Percentiles rank a stretch among this genome's conserved stretches.
These are phyloP conservation scores for Thermothielavioides terrestris DNA, from an alignment of 495 filamentous ascomycete species.

Conservation along the genomic window DNA sequence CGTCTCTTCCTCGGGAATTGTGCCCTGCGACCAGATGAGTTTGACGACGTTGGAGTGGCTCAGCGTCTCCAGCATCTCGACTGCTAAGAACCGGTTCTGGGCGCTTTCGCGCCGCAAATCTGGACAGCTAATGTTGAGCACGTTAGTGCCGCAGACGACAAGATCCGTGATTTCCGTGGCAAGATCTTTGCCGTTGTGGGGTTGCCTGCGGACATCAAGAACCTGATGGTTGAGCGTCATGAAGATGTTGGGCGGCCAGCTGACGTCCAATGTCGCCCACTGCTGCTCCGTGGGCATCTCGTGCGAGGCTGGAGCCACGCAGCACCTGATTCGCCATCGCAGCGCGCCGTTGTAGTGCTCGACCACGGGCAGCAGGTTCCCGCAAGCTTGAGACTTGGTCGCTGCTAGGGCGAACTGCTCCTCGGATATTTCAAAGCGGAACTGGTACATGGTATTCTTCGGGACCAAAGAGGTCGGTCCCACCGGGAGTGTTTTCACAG, in stretches of 20 bases:
- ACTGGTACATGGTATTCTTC: conserved; percentile 20
- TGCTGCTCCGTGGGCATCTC: conserved; percentile 25
- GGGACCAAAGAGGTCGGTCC: conserved; percentile 29
- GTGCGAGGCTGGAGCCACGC: conserved; percentile 5
- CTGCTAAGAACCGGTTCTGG: conserved; percentile 45
- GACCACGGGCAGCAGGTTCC: conserved; percentile 19
- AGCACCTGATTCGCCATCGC: conserved; percentile 34
- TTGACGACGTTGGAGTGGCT: conserved; percentile 43
- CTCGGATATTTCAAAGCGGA: conserved; percentile 28
- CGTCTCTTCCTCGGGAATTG: conserved; percentile 29
- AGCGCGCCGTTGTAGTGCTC: conserved; percentile 31
- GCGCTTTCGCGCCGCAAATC: conserved; percentile 28
- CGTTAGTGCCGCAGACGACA: conserved; percentile 46
- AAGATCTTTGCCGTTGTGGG: conserved; percentile 64
- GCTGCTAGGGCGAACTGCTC: conserved; percentile 23
- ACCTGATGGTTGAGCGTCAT: conserved; percentile 54
- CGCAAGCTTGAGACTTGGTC: conserved; percentile 2
- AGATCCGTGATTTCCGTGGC: conserved; percentile 63
- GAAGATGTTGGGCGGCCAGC: conserved; percentile 67
- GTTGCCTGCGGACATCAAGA: conserved; percentile 53
- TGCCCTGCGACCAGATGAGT: conserved; percentile 26
- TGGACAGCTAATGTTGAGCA: conserved; percentile 48
- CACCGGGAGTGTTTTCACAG: conserved; percentile 36
- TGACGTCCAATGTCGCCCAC: conserved; percentile 55
- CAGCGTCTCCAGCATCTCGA: conserved; percentile 53